Evolutionary conservation across 2,329 filamentous ascomycete genomes (phyloP).

Genomic region (Arthroderma uncinatum): DNA sequence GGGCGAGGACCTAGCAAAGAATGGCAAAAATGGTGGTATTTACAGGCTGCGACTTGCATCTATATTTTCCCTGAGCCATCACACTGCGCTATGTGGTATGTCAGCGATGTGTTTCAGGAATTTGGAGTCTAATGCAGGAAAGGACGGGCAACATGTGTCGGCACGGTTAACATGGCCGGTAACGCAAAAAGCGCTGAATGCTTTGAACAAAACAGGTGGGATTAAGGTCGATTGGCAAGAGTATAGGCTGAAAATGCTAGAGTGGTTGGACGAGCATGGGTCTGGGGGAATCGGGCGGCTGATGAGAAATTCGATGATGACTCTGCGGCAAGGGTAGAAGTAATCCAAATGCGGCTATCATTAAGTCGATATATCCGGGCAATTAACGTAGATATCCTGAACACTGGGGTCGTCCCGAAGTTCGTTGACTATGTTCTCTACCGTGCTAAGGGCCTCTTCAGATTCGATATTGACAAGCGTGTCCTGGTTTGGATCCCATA

Average conservation of each 20-base stretch:
- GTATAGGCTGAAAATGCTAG: slow-evolving; percentile 62
- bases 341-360: background rate
- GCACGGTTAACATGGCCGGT: slow-evolving; percentile 44
- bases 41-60: slow-evolving; percentile 29
- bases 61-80: slow-evolving; percentile 40
- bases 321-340: slow-evolving; percentile 44
- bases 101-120: slow-evolving; percentile 39
- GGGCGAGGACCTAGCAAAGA: slow-evolving; percentile 24
- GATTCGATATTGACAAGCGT: slow-evolving; percentile 56
- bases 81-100: slow-evolving; percentile 35
- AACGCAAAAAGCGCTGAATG: slow-evolving; percentile 53
- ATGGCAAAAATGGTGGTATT: slow-evolving; percentile 9
- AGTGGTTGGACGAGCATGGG: slow-evolving; percentile 53
- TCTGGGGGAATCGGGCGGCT: slow-evolving; percentile 56
- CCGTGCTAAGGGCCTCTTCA: slow-evolving; percentile 42
- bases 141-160: slow-evolving; percentile 17
- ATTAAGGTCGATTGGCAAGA: slow-evolving; percentile 58
- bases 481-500: slow-evolving; percentile 76
- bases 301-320: slow-evolving; percentile 73
- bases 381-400: slow-evolving; percentile 68
- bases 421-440: slow-evolving; percentile 47
- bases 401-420: slow-evolving; percentile 58
- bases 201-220: slow-evolving; percentile 55
- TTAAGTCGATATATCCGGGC: slow-evolving; percentile 5
- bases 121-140: slow-evolving; percentile 37